Conservation (phyloP, 805 yeast genomes). For the Yarrowia hollandica region DNA sequence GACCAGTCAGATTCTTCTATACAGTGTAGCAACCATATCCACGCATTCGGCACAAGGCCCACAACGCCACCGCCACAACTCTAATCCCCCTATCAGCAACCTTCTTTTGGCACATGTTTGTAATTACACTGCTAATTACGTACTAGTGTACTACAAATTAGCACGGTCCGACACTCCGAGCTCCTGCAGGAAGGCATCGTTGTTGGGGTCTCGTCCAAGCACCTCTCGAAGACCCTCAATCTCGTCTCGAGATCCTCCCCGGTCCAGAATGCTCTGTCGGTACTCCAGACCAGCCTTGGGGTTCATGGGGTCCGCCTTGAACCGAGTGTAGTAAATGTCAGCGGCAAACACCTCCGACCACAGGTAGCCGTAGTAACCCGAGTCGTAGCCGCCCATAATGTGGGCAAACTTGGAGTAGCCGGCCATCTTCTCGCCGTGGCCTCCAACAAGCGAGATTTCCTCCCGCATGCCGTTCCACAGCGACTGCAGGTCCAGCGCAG, state of each 20-base stretch:
- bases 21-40: no score
- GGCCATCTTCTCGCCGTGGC: slow-evolving; percentile 55
- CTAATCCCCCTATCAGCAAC: slow-evolving; percentile 18
- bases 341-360: slow-evolving; percentile 86
- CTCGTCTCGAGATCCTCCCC: slow-evolving; percentile 75
- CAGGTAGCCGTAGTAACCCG: slow-evolving; percentile 83
- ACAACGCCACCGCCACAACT: slow-evolving; percentile 23
- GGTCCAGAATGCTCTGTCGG: slow-evolving; percentile 64
- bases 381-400: slow-evolving; percentile 79
- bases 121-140: no score
- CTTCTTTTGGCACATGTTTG: background rate
- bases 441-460: slow-evolving; percentile 58
- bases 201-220: slow-evolving; percentile 73
- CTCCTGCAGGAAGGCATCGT: slow-evolving; percentile 59
- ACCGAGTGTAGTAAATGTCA: slow-evolving; percentile 73
- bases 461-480: slow-evolving; percentile 69
- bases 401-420: slow-evolving; percentile 79
- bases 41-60: no score
- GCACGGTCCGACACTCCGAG: background rate
- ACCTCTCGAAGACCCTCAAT: slow-evolving; percentile 62
- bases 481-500: slow-evolving; percentile 49
- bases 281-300: slow-evolving; percentile 61
- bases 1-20: no score
- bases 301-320: slow-evolving; percentile 67
- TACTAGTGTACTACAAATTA: background rate